A percentile compares a stretch with the other conserved stretches of the same genome.
Conservation (phyloP, 1,139 yeast species). For the Yamadazyma trypodendri region DNA sequence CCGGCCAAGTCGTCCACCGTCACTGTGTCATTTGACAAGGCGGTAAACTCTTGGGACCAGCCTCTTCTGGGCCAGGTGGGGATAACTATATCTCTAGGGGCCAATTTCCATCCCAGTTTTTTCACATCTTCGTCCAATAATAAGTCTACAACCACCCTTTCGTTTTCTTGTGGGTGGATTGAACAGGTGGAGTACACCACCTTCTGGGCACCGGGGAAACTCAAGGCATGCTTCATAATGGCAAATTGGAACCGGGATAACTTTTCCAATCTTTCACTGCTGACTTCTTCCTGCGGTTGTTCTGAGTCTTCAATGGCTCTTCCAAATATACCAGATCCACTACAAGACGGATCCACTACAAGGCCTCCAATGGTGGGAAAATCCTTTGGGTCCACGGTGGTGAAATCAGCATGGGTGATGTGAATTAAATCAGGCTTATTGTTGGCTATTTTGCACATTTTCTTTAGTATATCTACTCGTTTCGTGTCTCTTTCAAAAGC, state of each 20-base stretch:
- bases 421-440: conserved; percentile 48
- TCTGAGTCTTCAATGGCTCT: conserved; percentile 60
- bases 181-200: conserved; percentile 97
- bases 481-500: conserved; percentile 87
- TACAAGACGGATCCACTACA: conserved; percentile 94
- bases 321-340: conserved; percentile 97
- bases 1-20: conserved; percentile 62
- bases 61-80: conserved; percentile 91
- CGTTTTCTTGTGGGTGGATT: conserved; percentile 90
- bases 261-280: conserved; percentile 61
- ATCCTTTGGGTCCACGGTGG: conserved; percentile 61
- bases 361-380: conserved; percentile 71
- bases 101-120: conserved; percentile 72
- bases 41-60: conserved; percentile 58
- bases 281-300: conserved; percentile 43
- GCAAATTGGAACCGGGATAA: conserved; percentile 80
- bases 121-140: conserved; percentile 62
- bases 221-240: conserved; percentile 84
- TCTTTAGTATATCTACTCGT: conserved; percentile 68
- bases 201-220: conserved; percentile 70
- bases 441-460: conserved; percentile 76
- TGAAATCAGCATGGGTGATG: conserved; percentile 83
- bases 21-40: conserved; percentile 44
- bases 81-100: conserved; percentile 60
- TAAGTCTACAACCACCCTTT: conserved; percentile 79